Base-by-base conservation (phyloP, 306 rosid genomes). In the Carpinus viminea region DNA sequence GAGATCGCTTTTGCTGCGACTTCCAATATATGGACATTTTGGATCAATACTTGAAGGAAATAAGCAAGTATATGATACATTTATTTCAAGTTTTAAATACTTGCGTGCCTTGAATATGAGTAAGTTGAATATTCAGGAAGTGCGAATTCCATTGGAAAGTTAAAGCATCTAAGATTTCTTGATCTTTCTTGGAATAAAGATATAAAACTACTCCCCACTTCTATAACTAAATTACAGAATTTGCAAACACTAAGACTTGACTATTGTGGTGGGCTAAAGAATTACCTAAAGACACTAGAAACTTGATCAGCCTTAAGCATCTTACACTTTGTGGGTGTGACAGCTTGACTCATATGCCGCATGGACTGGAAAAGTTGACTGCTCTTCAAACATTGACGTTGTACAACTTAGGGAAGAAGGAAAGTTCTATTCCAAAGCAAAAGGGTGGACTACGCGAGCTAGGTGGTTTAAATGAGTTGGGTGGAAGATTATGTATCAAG, bases 101-200 rank as follows among this genome's bases (percentile, higher is more conserved):
- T 7, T 66, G 8, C 65, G 54, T n/a, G 53, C 38, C 2, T 4
- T 68, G 31, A 16, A 54, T 68, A 68, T 77, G 45, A 24, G 34
- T n/a, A 0, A 28, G 9, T 62, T 5, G 15, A 31, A 12, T 5
- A 10, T 62, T 4, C 26, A 31, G n/a, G 3, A 10, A 24, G 17
- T 59, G 28, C 69, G n/a, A 41, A 41, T 5, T 41, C 1, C 45
- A 41, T 41, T 41, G 8, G 45, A 0, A 41, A 41, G 45, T 41
- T 75, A 13, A 70, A 21, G 18, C 77, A 70, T 17, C 41, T 81
- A 7, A 77, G 47, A 16, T 66, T 0, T 66, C 71, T 81, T 31
- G 31, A 59, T 26, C 68, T 81, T 68, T 66, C 71, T 0, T 0
- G 0, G 0, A 66, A 66, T 36, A 11, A 1, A 0, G 17, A 5